These are phyloP conservation scores for Ophiostoma fasciatum DNA, from an alignment of 2,329 filamentous ascomycete genomes.

Conservation along the genomic window DNA sequence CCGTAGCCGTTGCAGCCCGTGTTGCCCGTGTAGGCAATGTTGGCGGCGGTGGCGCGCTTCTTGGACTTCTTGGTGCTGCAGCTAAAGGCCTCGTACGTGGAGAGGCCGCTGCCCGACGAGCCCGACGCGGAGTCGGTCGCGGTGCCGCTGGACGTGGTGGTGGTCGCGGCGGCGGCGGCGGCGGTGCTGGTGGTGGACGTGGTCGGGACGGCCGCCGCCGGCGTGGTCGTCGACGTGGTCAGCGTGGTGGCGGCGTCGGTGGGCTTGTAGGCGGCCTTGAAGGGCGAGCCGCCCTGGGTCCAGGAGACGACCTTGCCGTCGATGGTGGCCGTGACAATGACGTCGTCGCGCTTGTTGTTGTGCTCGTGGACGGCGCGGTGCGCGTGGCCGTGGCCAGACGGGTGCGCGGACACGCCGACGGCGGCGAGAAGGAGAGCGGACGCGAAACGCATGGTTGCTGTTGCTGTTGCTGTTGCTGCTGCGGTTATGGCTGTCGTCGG, in stretches of 20 bases:
- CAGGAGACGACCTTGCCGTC: conserved; percentile 16
- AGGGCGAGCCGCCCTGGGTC: conserved; percentile 14
- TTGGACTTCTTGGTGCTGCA: conserved; percentile 13
- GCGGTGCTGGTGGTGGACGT: conserved; percentile 50
- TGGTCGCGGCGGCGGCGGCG: neutral
- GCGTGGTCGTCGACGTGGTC: conserved; percentile 6
- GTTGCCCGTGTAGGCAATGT: conserved; percentile 35
- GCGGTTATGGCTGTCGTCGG: neutral
- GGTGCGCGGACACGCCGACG: conserved; percentile 19
- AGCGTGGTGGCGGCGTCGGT: conserved; percentile 8
- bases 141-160: neutral
- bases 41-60: conserved; percentile 31
- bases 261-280: conserved; percentile 16
- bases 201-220: conserved; percentile 5
- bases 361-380: conserved; percentile 19
- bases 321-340: conserved; percentile 14
- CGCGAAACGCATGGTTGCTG: conserved; percentile 13
- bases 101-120: conserved; percentile 9
- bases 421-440: conserved; percentile 19
- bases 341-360: conserved; percentile 14
- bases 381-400: conserved; percentile 22
- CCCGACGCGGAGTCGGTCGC: neutral
- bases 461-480: neutral
- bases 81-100: conserved; percentile 16
- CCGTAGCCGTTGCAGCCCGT: conserved; percentile 27